Evolutionary conservation across 2,329 filamentous ascomycete genomes (phyloP).

Genomic region (Pseudogymnoascus sp.): DNA sequence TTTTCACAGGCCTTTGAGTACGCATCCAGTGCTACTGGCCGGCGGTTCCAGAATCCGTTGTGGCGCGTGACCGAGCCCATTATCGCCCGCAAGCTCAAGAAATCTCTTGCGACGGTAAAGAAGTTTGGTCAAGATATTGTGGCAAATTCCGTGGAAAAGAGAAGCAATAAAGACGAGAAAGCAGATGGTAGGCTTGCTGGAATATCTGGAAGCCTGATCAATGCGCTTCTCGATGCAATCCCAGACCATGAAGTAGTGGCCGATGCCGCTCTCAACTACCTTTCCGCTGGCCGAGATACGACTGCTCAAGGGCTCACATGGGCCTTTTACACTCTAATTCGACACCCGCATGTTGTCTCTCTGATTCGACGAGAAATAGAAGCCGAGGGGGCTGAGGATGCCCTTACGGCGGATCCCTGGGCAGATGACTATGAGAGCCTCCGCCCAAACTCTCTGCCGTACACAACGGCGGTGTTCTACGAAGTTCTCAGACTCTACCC

Average conservation of each 20-base stretch:
- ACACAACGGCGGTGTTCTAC: constrained; percentile 55
- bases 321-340: constrained; percentile 55
- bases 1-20: constrained; percentile 57
- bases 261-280: constrained; percentile 59
- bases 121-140: constrained; percentile 53
- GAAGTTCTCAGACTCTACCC: constrained; percentile 57
- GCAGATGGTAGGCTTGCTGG: constrained; percentile 30
- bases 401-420: constrained; percentile 14
- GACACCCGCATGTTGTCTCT: constrained; percentile 36
- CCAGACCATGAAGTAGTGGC: constrained; percentile 50
- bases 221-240: constrained; percentile 53
- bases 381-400: constrained; percentile 12
- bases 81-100: constrained; percentile 42
- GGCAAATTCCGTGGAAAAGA: constrained; percentile 42
- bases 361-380: constrained; percentile 40
- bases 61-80: constrained; percentile 54
- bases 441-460: constrained; percentile 40
- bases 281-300: constrained; percentile 58
- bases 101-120: constrained; percentile 44
- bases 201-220: constrained; percentile 51
- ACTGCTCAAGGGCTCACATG: constrained; percentile 60
- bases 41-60: constrained; percentile 60
- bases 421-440: constrained; percentile 16
- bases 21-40: constrained; percentile 53
- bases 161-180: constrained; percentile 20